Percentiles rank a stretch among this genome's conserved stretches.
These are phyloP conservation scores for Kwoniella bestiolae DNA, from an alignment of 768 basidiomycete genomes.

Conservation along the genomic window DNA sequence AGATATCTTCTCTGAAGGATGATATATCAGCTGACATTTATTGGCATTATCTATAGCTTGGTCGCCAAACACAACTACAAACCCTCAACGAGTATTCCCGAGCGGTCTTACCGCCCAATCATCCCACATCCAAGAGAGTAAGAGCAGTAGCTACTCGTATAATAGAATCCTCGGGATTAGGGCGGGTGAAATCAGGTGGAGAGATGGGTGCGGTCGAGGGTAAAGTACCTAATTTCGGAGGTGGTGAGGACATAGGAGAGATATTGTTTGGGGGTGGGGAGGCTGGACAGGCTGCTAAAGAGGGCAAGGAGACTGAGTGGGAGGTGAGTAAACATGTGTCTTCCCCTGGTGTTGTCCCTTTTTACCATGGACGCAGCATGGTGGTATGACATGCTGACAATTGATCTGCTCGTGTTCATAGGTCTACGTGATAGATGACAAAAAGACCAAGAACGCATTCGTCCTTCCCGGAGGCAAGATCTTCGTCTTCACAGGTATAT, in stretches of 20 bases:
- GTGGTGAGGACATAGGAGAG: constrained; percentile 35
- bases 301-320: constrained; percentile 55
- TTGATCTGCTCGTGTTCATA: too few species aligned
- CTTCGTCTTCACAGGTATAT: constrained; percentile 85
- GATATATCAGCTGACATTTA: constrained; percentile 27
- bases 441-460: constrained; percentile 73
- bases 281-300: constrained; percentile 19
- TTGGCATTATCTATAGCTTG: constrained; percentile 40
- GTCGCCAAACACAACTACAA: constrained; percentile 56
- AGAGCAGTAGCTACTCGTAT: constrained; percentile 70
- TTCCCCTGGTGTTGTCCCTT: too few species aligned
- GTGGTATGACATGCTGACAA: too few species aligned
- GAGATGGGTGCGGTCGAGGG: constrained; percentile 47
- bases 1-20: too few species aligned
- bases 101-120: constrained; percentile 68
- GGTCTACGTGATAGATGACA: constrained; percentile 77
- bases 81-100: constrained; percentile 64
- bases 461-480: constrained; percentile 74
- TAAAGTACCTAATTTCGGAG: constrained; percentile 42
- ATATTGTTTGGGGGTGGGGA: constrained; percentile 43
- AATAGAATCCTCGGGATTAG: constrained; percentile 73
- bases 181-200: constrained; percentile 61
- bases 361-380: too few species aligned
- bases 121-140: constrained; percentile 72
- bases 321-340: constrained; percentile 42